Evolutionary conservation across 805 yeast genomes (phyloP), one percentile per base, ranked within the genome.

Genomic region (Yamadazyma phyllophila): DNA sequence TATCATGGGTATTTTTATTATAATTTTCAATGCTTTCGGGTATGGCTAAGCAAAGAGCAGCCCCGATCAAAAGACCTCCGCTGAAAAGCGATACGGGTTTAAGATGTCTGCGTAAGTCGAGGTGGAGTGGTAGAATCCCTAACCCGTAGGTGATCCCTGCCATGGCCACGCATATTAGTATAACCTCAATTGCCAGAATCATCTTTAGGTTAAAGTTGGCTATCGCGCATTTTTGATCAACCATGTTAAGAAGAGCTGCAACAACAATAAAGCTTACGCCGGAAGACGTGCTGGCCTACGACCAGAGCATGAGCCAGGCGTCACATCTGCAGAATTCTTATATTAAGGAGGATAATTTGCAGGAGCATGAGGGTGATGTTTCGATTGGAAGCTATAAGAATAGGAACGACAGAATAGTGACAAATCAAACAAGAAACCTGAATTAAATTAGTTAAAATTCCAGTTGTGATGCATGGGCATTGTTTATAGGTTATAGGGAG

Each of bases 241-340:
- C 16, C 42, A 85, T 85, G 92, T 66, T 85, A 36, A 74, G 91
- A 65, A 72, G 90, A 60, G 84, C 81, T 13, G 85, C 91, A 4
- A 85, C 92, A 0, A 73, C 81, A 1, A 79, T 85, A 44, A 75
- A 76, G 46, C 70, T 85, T 39, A 77, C 83, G 0, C 85, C 87
- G 0, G 89, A 84, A 51, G 94, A 85, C 53, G 76, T 85, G 14
- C 60, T 67, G 49, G 77, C 71, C 42, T 76, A 72, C 48, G 81
- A 77, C 45, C 27, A 36, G 29, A 44, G 26, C 9, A 10, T 44
- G 10, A 32, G 39, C 16, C 14, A 36, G 6, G 17, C 20, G 8
- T 11, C 24, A 7, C 41, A 43, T 26, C 26, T 7, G 15, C 42
- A 42, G 14, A 40, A 43, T 32, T 32, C 35, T 4, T 47, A 47